phyloP scores from a whole-genome alignment of 2,329 filamentous ascomycete genomes.

The Epichloe gansuensis region DNA sequence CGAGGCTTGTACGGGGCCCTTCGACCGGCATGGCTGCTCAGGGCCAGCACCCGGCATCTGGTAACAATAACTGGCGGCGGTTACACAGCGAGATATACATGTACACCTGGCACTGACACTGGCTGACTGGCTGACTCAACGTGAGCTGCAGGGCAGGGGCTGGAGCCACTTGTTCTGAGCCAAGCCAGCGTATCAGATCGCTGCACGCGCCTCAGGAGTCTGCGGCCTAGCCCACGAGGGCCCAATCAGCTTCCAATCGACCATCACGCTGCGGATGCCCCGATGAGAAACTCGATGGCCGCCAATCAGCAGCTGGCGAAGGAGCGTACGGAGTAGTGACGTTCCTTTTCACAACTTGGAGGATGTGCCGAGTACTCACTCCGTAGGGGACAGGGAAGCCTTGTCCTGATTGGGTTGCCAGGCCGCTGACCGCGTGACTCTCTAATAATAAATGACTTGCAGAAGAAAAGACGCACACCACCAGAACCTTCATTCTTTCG shows the following conservation, averaged over 20 bases:
- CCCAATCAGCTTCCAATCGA: background rate
- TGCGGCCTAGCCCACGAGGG: background rate
- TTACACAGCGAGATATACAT: no score
- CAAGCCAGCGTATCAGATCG: background rate
- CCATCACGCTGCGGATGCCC: background rate
- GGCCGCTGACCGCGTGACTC: background rate
- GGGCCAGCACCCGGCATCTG: no score
- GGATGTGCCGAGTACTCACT: no score
- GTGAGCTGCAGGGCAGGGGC: background rate
- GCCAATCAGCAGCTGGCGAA: background rate
- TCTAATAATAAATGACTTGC: no score
- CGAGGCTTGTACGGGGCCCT: no score
- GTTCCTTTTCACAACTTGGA: background rate
- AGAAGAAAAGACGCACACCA: no score
- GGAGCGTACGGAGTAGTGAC: background rate
- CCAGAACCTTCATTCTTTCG: no score
- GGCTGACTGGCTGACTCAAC: no score
- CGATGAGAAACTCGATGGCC: background rate
- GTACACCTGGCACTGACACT: no score
- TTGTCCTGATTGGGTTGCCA: background rate
- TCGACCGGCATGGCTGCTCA: no score
- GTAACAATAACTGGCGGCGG: no score
- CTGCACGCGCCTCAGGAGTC: background rate
- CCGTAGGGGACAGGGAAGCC: background rate
- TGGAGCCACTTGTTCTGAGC: slow-evolving; percentile 1